Percentiles rank a stretch among this genome's conserved stretches.
phyloP scores from a whole-genome alignment of 2,329 filamentous ascomycete genomes.

The Lomentospora prolificans region DNA sequence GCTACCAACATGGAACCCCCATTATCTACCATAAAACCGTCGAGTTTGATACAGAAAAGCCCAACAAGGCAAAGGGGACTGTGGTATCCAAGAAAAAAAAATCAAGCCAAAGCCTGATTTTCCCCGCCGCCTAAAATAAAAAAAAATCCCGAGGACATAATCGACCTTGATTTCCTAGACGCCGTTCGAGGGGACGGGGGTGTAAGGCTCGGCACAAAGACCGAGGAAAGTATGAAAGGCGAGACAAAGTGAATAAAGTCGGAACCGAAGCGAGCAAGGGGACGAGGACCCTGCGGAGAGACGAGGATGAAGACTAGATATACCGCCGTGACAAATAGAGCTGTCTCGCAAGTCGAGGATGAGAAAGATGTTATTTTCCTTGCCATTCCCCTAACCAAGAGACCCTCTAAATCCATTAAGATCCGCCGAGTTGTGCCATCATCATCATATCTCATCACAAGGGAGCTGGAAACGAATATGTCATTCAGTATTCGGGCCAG shows the following conservation, averaged over 20 bases:
- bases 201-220: background rate
- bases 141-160: background rate
- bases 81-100: background rate
- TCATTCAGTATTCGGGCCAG: background rate
- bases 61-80: background rate
- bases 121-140: background rate
- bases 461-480: background rate
- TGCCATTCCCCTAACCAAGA: background rate
- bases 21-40: background rate
- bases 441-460: slow-evolving; percentile 3
- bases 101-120: too few relatives aligned
- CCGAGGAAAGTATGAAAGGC: background rate
- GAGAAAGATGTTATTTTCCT: background rate
- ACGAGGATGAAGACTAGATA: background rate
- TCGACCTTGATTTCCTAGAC: background rate
- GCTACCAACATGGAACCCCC: background rate
- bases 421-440: background rate
- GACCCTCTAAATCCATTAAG: background rate
- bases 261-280: background rate
- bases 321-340: background rate
- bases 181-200: background rate
- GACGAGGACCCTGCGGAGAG: background rate
- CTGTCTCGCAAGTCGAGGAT: background rate
- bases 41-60: background rate
- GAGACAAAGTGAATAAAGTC: background rate